These are phyloP conservation scores for Ceriops decandra DNA, from an alignment of 345 rosid genomes.

Conservation along the genomic window DNA sequence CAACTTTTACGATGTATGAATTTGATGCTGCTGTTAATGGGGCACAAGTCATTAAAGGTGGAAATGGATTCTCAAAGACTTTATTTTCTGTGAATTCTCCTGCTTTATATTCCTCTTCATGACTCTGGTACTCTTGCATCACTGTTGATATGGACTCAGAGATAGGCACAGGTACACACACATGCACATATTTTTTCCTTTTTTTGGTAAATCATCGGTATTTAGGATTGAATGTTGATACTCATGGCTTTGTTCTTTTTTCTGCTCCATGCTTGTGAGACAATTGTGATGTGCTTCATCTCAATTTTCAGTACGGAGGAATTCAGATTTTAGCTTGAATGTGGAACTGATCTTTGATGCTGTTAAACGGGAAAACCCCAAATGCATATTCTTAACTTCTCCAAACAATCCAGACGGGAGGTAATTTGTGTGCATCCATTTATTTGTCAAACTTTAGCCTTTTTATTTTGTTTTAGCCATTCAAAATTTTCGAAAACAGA, in stretches of 20 bases:
- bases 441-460: too few relatives aligned
- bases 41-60: slow-evolving; percentile 79
- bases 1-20: slow-evolving; percentile 95
- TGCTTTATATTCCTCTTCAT: background rate
- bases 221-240: background rate
- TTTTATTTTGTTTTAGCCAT: background rate
- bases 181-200: too few relatives aligned
- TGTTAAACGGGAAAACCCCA: slow-evolving; percentile 68
- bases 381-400: slow-evolving; percentile 90
- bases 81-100: background rate
- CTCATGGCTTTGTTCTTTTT: too few relatives aligned
- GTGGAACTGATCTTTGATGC: slow-evolving; percentile 66
- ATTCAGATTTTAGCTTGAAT: slow-evolving; percentile 79
- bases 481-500: background rate
- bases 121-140: too few relatives aligned
- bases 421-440: slow-evolving; percentile 22
- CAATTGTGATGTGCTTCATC: background rate
- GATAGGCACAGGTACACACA: too few relatives aligned
- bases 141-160: too few relatives aligned
- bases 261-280: too few relatives aligned
- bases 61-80: slow-evolving; percentile 1
- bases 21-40: slow-evolving; percentile 95
- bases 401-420: slow-evolving; percentile 99
- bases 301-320: slow-evolving; percentile 60
- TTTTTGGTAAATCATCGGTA: background rate